Conservation (phyloP, 495 filamentous ascomycete genomes). For the Neurospora sp. region DNA sequence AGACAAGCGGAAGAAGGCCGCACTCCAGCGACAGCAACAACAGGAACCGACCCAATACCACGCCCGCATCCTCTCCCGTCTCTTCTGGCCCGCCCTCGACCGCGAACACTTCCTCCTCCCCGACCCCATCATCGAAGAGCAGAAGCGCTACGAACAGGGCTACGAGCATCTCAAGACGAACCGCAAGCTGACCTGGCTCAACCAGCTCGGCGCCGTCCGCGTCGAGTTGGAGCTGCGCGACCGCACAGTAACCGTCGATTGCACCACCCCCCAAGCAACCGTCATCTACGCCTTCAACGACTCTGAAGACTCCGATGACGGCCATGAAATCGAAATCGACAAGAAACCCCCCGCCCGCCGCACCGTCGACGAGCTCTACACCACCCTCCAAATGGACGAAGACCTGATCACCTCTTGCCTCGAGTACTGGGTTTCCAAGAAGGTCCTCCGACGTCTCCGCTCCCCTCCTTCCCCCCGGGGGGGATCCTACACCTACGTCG, state of each 20-base stretch:
- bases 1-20: background rate
- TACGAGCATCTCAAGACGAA: conserved; percentile 71
- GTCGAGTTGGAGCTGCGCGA: conserved; percentile 79
- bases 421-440: conserved; percentile 73
- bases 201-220: conserved; percentile 67
- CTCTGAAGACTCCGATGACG: conserved; percentile 24
- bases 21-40: background rate
- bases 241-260: conserved; percentile 58
- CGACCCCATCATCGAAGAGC: conserved; percentile 46
- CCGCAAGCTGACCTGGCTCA: conserved; percentile 81
- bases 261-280: conserved; percentile 79
- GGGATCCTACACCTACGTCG: conserved; percentile 18
- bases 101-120: conserved; percentile 70
- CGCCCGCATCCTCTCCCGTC: conserved; percentile 77
- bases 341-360: conserved; percentile 28
- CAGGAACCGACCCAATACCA: conserved; percentile 35
- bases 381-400: conserved; percentile 64
- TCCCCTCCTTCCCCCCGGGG: background rate
- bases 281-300: conserved; percentile 79
- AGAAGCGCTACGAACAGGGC: conserved; percentile 59
- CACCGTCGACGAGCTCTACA: conserved; percentile 52
- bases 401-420: conserved; percentile 66
- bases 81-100: conserved; percentile 86
- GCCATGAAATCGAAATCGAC: background rate
- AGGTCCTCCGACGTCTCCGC: conserved; percentile 57